Conservation (phyloP, 331 rosid species). For the Spiraea crenata region DNA sequence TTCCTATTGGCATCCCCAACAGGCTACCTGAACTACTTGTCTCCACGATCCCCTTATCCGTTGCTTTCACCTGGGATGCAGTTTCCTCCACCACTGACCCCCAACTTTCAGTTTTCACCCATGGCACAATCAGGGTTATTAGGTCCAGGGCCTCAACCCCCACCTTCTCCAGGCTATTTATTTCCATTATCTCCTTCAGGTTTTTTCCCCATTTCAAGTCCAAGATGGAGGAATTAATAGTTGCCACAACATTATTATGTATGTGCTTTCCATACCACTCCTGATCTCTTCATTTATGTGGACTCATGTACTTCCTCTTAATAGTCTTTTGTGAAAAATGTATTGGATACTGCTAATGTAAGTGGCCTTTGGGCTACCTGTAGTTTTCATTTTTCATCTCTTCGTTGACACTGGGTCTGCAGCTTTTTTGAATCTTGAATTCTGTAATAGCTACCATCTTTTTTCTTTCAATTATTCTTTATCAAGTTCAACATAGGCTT, state of each 20-base stretch:
- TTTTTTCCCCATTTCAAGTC: constrained; percentile 72
- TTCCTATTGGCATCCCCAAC: constrained; percentile 85
- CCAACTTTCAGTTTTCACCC: constrained; percentile 79
- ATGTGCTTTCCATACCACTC: constrained; percentile 29
- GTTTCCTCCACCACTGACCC: constrained; percentile 71
- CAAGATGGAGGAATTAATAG: constrained; percentile 86
- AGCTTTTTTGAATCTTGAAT: constrained; percentile 13
- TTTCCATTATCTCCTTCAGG: constrained; percentile 86
- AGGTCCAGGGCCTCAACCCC: constrained; percentile 97
- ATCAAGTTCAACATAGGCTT: constrained; percentile 52
- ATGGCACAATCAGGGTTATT: constrained; percentile 76
- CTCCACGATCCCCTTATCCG: constrained; percentile 82
- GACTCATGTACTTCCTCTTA: constrained; percentile 18
- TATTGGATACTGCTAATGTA: constrained; percentile 44
- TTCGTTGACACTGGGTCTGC: constrained; percentile 28
- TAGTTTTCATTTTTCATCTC: constrained; percentile 35
- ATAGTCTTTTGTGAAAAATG: constrained; percentile 35
- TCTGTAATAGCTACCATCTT: constrained; percentile 45
- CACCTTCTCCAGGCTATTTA: constrained; percentile 75
- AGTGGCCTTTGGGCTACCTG: constrained; percentile 29
- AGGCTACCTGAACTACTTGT: constrained; percentile 58
- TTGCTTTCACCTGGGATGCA: constrained; percentile 82
- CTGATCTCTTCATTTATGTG: constrained; percentile 27
- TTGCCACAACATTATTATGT: constrained; percentile 7
- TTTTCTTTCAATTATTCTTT: constrained; percentile 40